These are phyloP conservation scores for Salvia hispanica DNA, from an alignment of 257 asterid species.

Conservation along the genomic window DNA sequence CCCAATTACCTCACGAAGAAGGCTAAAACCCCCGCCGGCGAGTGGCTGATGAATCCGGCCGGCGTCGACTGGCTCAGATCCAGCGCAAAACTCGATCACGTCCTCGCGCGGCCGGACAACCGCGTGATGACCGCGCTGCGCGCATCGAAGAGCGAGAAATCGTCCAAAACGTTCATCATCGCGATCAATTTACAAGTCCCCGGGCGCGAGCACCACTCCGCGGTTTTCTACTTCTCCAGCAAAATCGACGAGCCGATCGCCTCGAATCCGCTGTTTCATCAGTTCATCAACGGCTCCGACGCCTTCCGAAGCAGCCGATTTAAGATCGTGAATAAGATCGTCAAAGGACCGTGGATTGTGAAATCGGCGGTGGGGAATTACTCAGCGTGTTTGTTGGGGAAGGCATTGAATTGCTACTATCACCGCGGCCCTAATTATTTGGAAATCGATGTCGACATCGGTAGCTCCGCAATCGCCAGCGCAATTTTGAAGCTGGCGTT, in stretches of 20 bases:
- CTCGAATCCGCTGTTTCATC: constrained; percentile 60
- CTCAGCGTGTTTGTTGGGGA: constrained; percentile 83
- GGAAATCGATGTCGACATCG: constrained; percentile 88
- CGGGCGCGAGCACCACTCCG: constrained; percentile 86
- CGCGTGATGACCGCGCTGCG: constrained; percentile 64
- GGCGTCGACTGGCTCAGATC: constrained; percentile 97
- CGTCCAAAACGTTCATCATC: constrained; percentile 54
- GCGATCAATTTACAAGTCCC: constrained; percentile 90
- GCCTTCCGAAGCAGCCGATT: constrained; percentile 71
- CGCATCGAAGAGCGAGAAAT: constrained; percentile 37
- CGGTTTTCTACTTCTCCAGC: constrained; percentile 78
- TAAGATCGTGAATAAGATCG: constrained; percentile 81
- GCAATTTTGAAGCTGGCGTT: constrained; percentile 83
- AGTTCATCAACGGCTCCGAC: constrained; percentile 73
- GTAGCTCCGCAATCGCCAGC: constrained; percentile 84
- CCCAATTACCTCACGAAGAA: constrained; percentile 66
- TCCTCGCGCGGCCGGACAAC: constrained; percentile 74
- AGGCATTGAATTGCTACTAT: constrained; percentile 76
- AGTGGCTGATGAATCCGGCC: constrained; percentile 75
- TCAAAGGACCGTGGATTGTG: constrained; percentile 95
- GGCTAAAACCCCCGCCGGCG: constrained; percentile 61
- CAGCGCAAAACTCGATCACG: constrained; percentile 73
- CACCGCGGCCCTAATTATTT: constrained; percentile 68
- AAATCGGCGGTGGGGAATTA: constrained; percentile 85
- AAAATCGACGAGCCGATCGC: constrained; percentile 52